phyloP scores from a whole-genome alignment of 1,284 basidiomycete species.

The Naganishia liquefaciens region DNA sequence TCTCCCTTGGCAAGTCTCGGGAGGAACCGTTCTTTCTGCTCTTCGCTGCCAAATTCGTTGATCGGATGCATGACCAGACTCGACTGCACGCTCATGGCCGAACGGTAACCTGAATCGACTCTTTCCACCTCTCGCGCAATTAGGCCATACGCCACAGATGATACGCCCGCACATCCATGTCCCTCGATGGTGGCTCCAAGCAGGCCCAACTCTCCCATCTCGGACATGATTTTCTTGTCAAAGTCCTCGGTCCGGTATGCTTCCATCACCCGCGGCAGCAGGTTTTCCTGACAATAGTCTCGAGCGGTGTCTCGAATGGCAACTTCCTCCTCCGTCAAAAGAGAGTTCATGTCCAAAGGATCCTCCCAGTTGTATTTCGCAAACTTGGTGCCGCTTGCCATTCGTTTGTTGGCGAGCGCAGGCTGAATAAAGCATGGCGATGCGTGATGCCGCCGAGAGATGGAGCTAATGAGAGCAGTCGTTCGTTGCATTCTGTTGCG shows the following conservation, averaged over 20 bases:
- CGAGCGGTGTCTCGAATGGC: constrained; percentile 83
- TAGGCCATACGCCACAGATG: constrained; percentile 87
- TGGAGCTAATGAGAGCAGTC: constrained; percentile 1
- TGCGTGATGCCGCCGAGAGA: background rate
- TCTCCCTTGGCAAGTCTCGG: constrained; percentile 84
- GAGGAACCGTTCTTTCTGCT: constrained; percentile 88
- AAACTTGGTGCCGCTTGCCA: constrained; percentile 28
- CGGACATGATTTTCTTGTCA: constrained; percentile 72
- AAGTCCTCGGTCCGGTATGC: constrained; percentile 90
- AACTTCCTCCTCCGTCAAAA: constrained; percentile 85
- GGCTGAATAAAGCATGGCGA: constrained; percentile 20
- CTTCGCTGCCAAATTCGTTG: constrained; percentile 83
- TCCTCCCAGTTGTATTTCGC: constrained; percentile 59
- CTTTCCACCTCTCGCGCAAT: constrained; percentile 93
- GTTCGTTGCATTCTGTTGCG: constrained; percentile 3
- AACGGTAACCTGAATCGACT: constrained; percentile 93
- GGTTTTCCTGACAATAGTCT: constrained; percentile 79
- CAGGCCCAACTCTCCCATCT: constrained; percentile 90
- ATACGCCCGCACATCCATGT: constrained; percentile 93
- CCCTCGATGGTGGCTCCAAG: constrained; percentile 89
- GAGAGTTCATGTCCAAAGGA: constrained; percentile 70
- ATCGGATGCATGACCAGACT: constrained; percentile 95
- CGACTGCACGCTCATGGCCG: constrained; percentile 90
- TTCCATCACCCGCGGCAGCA: constrained; percentile 79
- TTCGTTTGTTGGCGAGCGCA: constrained; percentile 20